These are phyloP conservation scores for Geoglossum cookeanum DNA, from an alignment of 2,329 filamentous ascomycete species.

Conservation along the genomic window DNA sequence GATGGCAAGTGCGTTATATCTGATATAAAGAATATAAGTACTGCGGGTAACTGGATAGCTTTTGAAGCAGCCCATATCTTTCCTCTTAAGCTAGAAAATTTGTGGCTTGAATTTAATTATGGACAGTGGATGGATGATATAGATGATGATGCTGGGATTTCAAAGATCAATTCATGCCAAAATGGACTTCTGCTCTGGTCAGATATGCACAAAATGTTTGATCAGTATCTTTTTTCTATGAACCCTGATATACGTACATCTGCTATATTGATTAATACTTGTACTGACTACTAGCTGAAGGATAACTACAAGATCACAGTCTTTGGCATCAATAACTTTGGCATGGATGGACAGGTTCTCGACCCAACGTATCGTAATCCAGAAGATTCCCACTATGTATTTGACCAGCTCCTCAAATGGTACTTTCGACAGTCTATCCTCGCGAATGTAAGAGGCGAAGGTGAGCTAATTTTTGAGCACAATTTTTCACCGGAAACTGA, in stretches of 20 bases:
- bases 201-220: constrained; percentile 2
- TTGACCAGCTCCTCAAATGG: constrained; percentile 11
- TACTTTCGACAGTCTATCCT: constrained; percentile 13
- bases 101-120: constrained; percentile 11
- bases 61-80: constrained; percentile 15
- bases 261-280: background rate
- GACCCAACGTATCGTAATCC: constrained; percentile 4
- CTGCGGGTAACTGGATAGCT: constrained; percentile 5
- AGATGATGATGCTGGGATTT: background rate
- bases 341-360: constrained; percentile 9
- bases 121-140: constrained; percentile 10
- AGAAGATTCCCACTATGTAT: background rate
- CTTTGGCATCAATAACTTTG: constrained; percentile 10
- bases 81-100: constrained; percentile 10
- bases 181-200: constrained; percentile 6
- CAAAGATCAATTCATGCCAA: constrained; percentile 8
- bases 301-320: constrained; percentile 13
- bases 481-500: constrained; percentile 12
- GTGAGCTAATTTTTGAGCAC: constrained; percentile 12
- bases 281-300: constrained; percentile 7
- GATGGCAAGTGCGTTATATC: constrained; percentile 12
- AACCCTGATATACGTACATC: constrained; percentile 3
- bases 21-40: constrained; percentile 6
- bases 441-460: constrained; percentile 13
- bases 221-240: constrained; percentile 4